Conservation (phyloP, 2,329 filamentous ascomycete genomes). For the Verticillium dahliae region DNA sequence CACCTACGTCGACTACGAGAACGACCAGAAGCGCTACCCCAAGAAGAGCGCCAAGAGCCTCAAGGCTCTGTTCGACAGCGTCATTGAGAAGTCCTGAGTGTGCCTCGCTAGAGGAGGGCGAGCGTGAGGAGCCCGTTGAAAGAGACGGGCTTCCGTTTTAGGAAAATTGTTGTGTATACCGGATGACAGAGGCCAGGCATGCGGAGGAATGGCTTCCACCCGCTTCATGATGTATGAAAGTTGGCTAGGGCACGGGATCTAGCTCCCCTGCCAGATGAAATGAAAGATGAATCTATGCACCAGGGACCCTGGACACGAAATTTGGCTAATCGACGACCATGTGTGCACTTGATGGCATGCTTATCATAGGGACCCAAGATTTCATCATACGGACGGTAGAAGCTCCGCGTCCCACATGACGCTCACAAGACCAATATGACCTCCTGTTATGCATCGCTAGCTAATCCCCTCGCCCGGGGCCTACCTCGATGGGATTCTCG, state of each 20-base stretch:
- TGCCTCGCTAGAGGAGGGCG: background rate
- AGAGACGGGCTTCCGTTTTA: background rate
- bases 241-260: background rate
- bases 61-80: conserved; percentile 61
- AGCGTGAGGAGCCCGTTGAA: background rate
- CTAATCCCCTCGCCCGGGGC: background rate
- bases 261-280: background rate
- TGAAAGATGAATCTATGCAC: background rate
- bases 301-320: background rate
- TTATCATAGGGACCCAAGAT: background rate
- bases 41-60: conserved; percentile 79
- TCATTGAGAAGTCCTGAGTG: conserved; percentile 55
- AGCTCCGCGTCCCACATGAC: background rate
- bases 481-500: background rate
- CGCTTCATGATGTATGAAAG: background rate
- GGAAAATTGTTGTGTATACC: background rate
- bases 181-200: background rate
- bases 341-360: background rate
- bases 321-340: background rate
- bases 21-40: conserved; percentile 70
- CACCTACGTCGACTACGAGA: conserved; percentile 74
- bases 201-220: background rate
- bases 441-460: background rate
- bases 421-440: background rate
- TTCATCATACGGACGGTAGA: background rate